These are phyloP conservation scores for Xylaria sp. DNA, from an alignment of 2,329 filamentous ascomycete genomes.

Conservation along the genomic window DNA sequence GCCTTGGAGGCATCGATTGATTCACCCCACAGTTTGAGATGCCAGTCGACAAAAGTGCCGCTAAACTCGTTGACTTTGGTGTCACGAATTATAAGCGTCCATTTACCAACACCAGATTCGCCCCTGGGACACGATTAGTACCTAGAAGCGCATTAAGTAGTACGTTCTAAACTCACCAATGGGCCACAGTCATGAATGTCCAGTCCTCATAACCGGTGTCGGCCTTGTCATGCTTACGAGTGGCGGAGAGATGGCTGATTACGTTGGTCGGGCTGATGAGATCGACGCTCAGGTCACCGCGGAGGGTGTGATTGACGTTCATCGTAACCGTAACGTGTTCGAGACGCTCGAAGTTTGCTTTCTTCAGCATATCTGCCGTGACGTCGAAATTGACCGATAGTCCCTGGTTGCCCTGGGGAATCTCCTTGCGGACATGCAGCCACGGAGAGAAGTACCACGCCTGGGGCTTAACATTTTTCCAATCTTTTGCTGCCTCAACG, in stretches of 20 bases:
- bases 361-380: constrained; percentile 76
- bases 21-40: constrained; percentile 92
- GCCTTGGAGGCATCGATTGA: constrained; percentile 75
- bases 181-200: constrained; percentile 98
- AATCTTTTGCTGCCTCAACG: constrained; percentile 83
- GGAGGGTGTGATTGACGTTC: constrained; percentile 86
- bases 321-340: constrained; percentile 98
- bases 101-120: constrained; percentile 82
- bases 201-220: constrained; percentile 81
- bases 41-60: constrained; percentile 88
- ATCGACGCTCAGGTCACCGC: constrained; percentile 92
- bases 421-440: constrained; percentile 82
- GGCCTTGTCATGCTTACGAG: constrained; percentile 70
- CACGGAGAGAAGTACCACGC: constrained; percentile 94
- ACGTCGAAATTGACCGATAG: constrained; percentile 81
- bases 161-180: constrained; percentile 68
- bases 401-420: constrained; percentile 83
- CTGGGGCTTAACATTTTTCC: constrained; percentile 90
- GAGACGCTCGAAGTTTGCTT: constrained; percentile 80
- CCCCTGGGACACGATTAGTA: constrained; percentile 62
- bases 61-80: constrained; percentile 73
- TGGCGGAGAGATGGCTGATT: constrained; percentile 79
- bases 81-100: constrained; percentile 91
- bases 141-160: not conserved
- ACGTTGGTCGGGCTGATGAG: constrained; percentile 81